These are phyloP conservation scores for Pistacia atlantica DNA, from an alignment of 345 rosid species.

Conservation along the genomic window DNA sequence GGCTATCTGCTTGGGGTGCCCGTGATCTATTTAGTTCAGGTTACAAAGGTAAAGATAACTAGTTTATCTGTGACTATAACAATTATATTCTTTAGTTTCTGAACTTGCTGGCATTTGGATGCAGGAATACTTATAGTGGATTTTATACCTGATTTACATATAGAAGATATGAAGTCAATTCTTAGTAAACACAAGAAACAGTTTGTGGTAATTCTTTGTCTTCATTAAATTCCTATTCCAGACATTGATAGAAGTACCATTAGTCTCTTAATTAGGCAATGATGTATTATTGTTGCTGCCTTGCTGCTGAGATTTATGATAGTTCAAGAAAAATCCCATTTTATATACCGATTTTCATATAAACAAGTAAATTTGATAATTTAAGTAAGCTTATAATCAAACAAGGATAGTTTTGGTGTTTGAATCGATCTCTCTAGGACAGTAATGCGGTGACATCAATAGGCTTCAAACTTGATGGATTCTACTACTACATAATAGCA, in stretches of 20 bases:
- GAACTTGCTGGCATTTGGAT: conserved; percentile 32
- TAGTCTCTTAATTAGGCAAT: not conserved
- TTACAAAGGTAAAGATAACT: conserved; percentile 34
- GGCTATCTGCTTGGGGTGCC: conserved; percentile 97
- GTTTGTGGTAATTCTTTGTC: conserved; percentile 48
- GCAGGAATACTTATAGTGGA: conserved; percentile 77
- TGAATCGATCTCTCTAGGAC: not conserved
- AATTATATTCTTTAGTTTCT: not conserved
- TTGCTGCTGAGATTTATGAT: not conserved
- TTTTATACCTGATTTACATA: conserved; percentile 71
- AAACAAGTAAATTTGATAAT: not conserved
- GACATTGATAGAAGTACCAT: too few species aligned
- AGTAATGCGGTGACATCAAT: not conserved
- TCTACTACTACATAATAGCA: too few species aligned
- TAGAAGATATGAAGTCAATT: conserved; percentile 62
- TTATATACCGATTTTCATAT: not conserved
- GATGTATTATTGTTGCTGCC: not conserved
- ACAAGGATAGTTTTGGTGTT: not conserved
- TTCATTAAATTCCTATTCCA: not conserved
- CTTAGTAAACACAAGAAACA: conserved; percentile 61
- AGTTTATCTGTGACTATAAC: too few species aligned
- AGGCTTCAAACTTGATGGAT: too few species aligned
- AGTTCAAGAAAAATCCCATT: conserved; percentile 2
- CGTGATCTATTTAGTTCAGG: conserved; percentile 61
- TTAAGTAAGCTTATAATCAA: not conserved